Evolutionary conservation across 1,284 basidiomycete species (phyloP), one percentile per base, ranked within the genome.

Genomic region (Ceratobasidium theobromae): DNA sequence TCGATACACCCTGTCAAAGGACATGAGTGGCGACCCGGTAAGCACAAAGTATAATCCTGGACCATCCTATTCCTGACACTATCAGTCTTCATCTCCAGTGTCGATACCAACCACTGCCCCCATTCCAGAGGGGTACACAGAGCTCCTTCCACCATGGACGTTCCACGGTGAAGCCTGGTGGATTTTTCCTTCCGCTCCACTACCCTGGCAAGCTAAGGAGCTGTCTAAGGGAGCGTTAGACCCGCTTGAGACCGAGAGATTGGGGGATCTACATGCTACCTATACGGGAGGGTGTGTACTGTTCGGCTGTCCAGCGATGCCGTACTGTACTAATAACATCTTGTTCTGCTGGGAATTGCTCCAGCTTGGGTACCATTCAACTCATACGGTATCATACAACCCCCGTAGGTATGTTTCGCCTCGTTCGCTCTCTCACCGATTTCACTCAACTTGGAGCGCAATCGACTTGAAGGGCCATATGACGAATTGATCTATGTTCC

Each of bases 151-250:
- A n/a, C 43, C 57, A 5, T 60, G 57, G 57, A 18, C 28, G 23
- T 45, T 49, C 46, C 23, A 60, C n/a, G 57, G 45, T 6, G 57
- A 60, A 38, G 43, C 57, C 6, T 60, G 57, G 57, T 60, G 57
- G 57, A 60, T 60, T 16, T 38, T 60, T 12, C 43, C 57, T 14
- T 28, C 57, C 18, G 23, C 43, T 23, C 57, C 57, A 18, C 28
- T 60, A 12, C 57, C 57, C 12, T 60, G 57, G 57, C 57, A 60
- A 40, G 32, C 43, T 21, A 60, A 60, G 21, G 45, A 23, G 18
- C 25, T 60, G 12, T 45, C 57, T 14, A 60, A 60, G 28, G 57
- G 57, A 23, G 57, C 57, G 4, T 18, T 60, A 1, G 57, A 60
- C 25, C 43, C 43, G 6, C 28, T 49, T 32, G 57, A 60, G 32